Evolutionary conservation across 202 grass and related monocot species (phyloP).

Genomic region (Panicum hallii): DNA sequence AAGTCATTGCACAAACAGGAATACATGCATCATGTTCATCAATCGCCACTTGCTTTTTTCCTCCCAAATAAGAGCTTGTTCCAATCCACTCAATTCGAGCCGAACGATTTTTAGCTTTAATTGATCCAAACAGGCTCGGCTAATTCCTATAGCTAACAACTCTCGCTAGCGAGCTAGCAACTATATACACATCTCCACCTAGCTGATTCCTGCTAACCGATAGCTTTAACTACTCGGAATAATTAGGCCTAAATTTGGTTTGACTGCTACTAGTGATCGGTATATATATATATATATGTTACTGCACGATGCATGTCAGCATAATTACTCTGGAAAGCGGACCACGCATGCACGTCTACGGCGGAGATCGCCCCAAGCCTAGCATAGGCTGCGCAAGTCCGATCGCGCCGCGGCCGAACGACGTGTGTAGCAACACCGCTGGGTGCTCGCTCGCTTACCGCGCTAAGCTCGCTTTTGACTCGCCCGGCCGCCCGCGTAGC

Average conservation of each 20-base stretch:
- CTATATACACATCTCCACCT: too few species aligned
- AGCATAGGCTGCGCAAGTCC: not conserved
- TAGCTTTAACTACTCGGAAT: too few species aligned
- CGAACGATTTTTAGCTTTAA: too few species aligned
- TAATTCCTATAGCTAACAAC: too few species aligned
- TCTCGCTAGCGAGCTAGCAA: too few species aligned
- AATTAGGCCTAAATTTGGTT: not conserved
- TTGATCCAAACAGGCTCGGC: too few species aligned
- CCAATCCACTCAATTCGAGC: too few species aligned
- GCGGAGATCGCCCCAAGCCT: constrained; percentile 11
- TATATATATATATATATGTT: not conserved
- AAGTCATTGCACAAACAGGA: not conserved
- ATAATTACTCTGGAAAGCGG: constrained; percentile 22
- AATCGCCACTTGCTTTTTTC: not conserved
- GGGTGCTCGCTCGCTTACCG: constrained; percentile 5
- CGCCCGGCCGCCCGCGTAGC: not conserved
- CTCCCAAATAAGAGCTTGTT: too few species aligned
- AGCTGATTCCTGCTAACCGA: too few species aligned
- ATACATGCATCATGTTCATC: not conserved
- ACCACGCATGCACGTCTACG: constrained; percentile 25
- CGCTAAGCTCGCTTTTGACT: constrained; percentile 24
- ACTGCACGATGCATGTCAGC: not conserved
- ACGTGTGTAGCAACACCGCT: constrained; percentile 27
- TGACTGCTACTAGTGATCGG: not conserved
- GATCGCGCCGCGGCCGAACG: constrained; percentile 38